Evolutionary conservation across 2,329 filamentous ascomycete species (phyloP).

Genomic region (Sphaerulina musiva): DNA sequence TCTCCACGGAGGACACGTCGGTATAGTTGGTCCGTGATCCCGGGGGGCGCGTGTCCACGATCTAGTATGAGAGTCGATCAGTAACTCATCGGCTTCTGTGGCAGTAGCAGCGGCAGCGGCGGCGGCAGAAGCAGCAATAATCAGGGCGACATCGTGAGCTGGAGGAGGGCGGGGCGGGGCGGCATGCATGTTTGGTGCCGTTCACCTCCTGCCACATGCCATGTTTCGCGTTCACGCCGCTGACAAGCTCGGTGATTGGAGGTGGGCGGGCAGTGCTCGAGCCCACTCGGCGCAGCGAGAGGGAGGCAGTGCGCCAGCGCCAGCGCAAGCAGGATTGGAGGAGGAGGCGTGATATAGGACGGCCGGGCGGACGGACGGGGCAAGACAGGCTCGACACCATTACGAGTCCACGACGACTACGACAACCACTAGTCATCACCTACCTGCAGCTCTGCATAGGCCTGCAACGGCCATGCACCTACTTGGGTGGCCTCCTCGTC

Average conservation of each 20-base stretch:
- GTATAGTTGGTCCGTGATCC: constrained; percentile 70
- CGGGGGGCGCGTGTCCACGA: constrained; percentile 71
- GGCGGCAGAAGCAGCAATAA: no score
- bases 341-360: constrained; percentile 8
- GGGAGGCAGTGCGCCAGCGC: no score
- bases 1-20: constrained; percentile 74
- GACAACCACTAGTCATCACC: constrained; percentile 38
- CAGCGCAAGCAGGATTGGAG: constrained; percentile 2
- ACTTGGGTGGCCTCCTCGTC: constrained; percentile 67
- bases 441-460: constrained; percentile 75
- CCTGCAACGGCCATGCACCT: constrained; percentile 58
- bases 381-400: no score
- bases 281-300: constrained; percentile 4
- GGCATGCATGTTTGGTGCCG: not conserved
- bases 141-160: no score
- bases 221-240: not conserved
- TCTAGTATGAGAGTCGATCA: constrained; percentile 44
- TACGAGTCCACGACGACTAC: no score
- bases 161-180: no score
- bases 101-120: not conserved
- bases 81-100: not conserved
- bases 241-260: not conserved
- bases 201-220: not conserved
- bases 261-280: constrained; percentile 1
- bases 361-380: constrained; percentile 5